Conservation (phyloP, 495 filamentous ascomycete genomes). For the Rusavskia elegans region DNA sequence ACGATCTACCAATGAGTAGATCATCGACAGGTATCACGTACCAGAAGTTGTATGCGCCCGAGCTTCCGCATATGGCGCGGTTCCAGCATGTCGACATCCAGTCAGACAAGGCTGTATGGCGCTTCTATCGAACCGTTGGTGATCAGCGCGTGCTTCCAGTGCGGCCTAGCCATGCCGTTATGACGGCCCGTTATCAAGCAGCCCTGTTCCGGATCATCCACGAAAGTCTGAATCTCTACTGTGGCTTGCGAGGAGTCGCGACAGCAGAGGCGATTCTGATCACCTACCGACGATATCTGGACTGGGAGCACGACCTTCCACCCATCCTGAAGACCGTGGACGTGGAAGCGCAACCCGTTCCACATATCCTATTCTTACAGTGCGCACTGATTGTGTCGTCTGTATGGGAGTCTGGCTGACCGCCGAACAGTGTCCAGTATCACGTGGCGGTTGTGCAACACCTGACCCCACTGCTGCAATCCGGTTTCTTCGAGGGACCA, state of each 20-base stretch:
- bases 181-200: constrained; percentile 15
- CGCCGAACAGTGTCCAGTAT: constrained; percentile 8
- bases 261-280: constrained; percentile 15
- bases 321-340: constrained; percentile 13
- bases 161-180: constrained; percentile 5
- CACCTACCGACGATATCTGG: constrained; percentile 14
- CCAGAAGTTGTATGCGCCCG: constrained; percentile 7
- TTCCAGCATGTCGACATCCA: constrained; percentile 7
- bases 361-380: constrained; percentile 23
- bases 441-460: constrained; percentile 11
- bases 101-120: constrained; percentile 5
- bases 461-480: constrained; percentile 9
- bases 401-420: background rate
- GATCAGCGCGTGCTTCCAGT: constrained; percentile 8
- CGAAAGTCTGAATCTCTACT: constrained; percentile 20
- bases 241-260: constrained; percentile 11
- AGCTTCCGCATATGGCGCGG: background rate
- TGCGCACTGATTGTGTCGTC: constrained; percentile 3
- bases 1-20: background rate
- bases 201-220: constrained; percentile 19
- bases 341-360: constrained; percentile 15
- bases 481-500: constrained; percentile 3
- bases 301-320: constrained; percentile 20
- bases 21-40: constrained; percentile 9
- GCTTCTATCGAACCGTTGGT: constrained; percentile 9